Evolutionary conservation across 2,329 filamentous ascomycete genomes (phyloP), one percentile per base, ranked within the genome.

Genomic region (Diplodia mutila): DNA sequence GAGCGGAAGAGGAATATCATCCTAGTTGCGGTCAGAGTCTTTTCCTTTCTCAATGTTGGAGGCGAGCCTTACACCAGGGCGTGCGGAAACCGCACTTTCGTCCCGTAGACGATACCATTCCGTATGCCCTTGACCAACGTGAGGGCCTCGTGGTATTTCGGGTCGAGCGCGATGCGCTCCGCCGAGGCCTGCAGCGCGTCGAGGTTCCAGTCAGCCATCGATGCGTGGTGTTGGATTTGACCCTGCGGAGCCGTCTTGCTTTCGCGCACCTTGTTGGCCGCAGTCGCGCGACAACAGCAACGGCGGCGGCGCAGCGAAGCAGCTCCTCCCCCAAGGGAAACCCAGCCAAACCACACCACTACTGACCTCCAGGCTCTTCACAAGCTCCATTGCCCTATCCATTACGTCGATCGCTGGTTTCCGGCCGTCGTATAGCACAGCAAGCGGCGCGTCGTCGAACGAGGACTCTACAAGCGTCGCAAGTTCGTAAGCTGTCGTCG

Each of bases 1-100:
- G 91, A 93, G 73, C 95, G 92, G 84, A 99, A 99, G 72, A 99
- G 88, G 73, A 98, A 91, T 72, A 97, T 93, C 94, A 99, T 99
- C 63, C 91, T 93, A 73, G 18, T 48, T 11, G 5, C 37, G 29
- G 37, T 57, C 21, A 51, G 21, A 8, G 3, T 18, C 32, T 37
- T n/a, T 25, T 8, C 7, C 29, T 4, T 21, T 25, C 18, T 14
- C 23, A 11, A 18, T 6, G 4, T 37, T 51, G 18, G 3, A 8
- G 21, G 39, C 6, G 32, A 21, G 27, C 73, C 83, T 70, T 84
- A 89, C 86, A 99, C 95, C 73, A 99, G 86, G 69, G 95, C 95
- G 83, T 99, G 95, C 71, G 95, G 95, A 83, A 99, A 98, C 71
- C 95, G 94, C 80, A 99, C 93, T 87, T 98, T 98, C 74, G 92